These are phyloP conservation scores for Mycena filopes DNA, from an alignment of 768 basidiomycete genomes.

Conservation along the genomic window DNA sequence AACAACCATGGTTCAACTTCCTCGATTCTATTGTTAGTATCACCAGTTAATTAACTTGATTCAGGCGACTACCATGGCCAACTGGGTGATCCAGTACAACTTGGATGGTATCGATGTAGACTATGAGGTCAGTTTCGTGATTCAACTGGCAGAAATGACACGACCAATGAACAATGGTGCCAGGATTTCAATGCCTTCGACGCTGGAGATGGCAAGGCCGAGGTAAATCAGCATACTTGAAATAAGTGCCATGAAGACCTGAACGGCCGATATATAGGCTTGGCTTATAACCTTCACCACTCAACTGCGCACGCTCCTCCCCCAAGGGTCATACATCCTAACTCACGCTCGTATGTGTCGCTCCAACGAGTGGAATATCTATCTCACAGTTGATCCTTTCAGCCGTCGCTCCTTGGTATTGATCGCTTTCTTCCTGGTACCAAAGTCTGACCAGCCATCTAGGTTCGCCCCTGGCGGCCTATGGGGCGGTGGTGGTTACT, in stretches of 20 bases:
- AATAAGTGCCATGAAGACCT: too few species aligned
- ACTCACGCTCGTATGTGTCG: conserved; percentile 64
- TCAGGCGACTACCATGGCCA: conserved; percentile 69
- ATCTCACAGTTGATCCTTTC: background rate
- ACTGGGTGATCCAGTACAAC: conserved; percentile 68
- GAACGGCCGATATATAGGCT: too few species aligned
- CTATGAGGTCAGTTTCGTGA: conserved; percentile 58
- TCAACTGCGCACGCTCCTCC: conserved; percentile 59
- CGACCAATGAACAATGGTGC: background rate
- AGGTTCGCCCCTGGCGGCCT: conserved; percentile 53
- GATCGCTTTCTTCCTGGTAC: background rate
- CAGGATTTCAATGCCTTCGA: conserved; percentile 68
- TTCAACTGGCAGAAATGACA: background rate
- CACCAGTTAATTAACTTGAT: background rate
- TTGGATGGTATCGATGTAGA: conserved; percentile 82
- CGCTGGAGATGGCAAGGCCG: conserved; percentile 19
- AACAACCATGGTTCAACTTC: conserved; percentile 47
- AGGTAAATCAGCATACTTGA: conserved; percentile 12
- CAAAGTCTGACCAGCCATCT: background rate
- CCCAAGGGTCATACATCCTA: conserved; percentile 59
- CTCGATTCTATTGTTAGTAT: background rate
- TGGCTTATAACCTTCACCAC: conserved; percentile 66
- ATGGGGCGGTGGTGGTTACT: conserved; percentile 64
- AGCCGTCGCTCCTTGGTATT: conserved; percentile 64
- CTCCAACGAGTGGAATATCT: background rate